phyloP scores from a whole-genome alignment of 2,329 filamentous ascomycete species.

The Neoscytalidium dimidiatum region DNA sequence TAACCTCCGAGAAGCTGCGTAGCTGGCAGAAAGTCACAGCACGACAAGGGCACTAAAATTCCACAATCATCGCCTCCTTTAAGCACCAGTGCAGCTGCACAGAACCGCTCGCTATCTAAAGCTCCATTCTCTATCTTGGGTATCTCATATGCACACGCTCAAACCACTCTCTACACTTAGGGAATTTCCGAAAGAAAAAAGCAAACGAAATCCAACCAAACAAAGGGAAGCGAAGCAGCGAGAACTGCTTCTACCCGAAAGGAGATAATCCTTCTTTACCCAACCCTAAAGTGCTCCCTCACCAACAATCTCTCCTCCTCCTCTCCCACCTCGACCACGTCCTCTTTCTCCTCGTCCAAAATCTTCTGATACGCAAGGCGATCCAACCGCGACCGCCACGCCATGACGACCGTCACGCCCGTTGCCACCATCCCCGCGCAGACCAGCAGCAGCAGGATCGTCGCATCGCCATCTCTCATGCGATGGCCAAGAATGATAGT shows the following conservation, averaged over 20 bases:
- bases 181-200: neutral
- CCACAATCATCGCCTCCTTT: too few species aligned
- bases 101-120: too few species aligned
- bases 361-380: slow-evolving; percentile 5
- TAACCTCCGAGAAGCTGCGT: too few species aligned
- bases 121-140: neutral
- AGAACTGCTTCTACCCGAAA: too few species aligned
- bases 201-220: neutral
- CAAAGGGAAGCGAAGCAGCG: neutral
- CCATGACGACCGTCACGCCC: neutral
- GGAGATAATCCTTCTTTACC: neutral
- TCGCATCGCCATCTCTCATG: slow-evolving; percentile 1
- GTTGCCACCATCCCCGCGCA: neutral
- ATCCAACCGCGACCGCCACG: neutral
- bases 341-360: slow-evolving; percentile 5
- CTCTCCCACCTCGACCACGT: slow-evolving; percentile 12
- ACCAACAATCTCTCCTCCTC: slow-evolving; percentile 6
- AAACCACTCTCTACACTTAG: neutral
- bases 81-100: too few species aligned
- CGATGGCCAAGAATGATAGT: slow-evolving; percentile 1
- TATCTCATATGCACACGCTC: neutral
- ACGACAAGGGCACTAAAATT: too few species aligned
- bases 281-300: neutral
- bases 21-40: too few species aligned
- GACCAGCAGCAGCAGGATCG: neutral